Base-by-base conservation (phyloP, 495 filamentous ascomycete species). In the Daldinia caldariorum region DNA sequence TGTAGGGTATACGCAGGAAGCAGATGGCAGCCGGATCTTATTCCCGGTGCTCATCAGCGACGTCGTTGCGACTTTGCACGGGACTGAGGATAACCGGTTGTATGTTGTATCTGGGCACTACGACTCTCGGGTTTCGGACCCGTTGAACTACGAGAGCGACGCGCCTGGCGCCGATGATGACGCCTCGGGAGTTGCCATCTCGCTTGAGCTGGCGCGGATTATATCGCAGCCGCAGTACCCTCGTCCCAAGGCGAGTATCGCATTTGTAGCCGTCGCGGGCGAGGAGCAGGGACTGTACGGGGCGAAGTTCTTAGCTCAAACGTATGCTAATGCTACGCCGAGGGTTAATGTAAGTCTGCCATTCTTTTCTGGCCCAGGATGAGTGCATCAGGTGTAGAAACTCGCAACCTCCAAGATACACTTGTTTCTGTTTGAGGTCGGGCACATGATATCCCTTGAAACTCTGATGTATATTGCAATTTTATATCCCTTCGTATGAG, bases 121-220 rank as follows among this genome's bases (percentile, higher is more conserved):
- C 74, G 85, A 87, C 67, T 81, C 72, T 39, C 75, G 84, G 7
- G 75, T 78, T 8, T 80, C 79, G n/a, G 78, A 87, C 69, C 63
- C 81, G 5, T 76, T 81, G 32, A 75, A 87, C 69, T 85, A 81
- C 66, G 78, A 76, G n/a, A 72, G 69, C 63, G 82, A 85, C 61
- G 83, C 84, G 7, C 85, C 85, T 6, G 85, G 85, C 8, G 83
- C 85, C 2, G 82, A 87, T 67, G 85, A 87, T 60, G 83, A 87
- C 65, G 84, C 80, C 10, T 79, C 77, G 0, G 74, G 74, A 0
- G 75, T 77, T 0, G 69, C 74, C 29, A 74, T 86, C 18, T 78
- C 78, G 3, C 77, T 86, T 64, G 84, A 87, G 73, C 73, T 87
- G 9, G 81, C 81, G 9, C 78, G 84, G 12, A 76, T 86, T 38